Base-by-base conservation (phyloP, 225 moss, liverwort and hornwort species). In the Pseudoscleropodium purum region DNA sequence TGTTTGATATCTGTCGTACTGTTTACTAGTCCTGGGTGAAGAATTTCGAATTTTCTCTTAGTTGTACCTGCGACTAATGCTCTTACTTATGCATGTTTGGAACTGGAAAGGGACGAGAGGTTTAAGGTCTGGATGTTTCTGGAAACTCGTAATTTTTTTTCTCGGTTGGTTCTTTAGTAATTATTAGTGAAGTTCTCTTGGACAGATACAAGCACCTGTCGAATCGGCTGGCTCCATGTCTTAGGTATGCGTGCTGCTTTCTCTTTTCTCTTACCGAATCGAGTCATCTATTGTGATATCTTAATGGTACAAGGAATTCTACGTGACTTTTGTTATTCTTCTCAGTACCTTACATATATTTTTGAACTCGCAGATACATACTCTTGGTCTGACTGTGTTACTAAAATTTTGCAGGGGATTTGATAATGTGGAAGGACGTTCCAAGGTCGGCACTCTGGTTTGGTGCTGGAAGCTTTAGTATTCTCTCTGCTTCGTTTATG, bases 371-470 rank as follows among this genome's bases (percentile, higher is more conserved):
- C 14, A 37, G 51, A 34, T 69, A 18, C 30, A 37, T 39, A 27
- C 19, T 26, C 57, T 68, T 86, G 52, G 60, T 75, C 54, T 59
- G 59, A 89, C 57, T 87, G 61, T 37, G 31, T 36, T 29, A 65
- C 29, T 79, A n/a, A 43, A 67, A 52, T 11, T 63, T 73, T 84
- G 90, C 94, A 99, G 99, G 93, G 83, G 99, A 99, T 90, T 81
- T 99, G 54, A 94, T 99, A 68, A 96, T 97, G 99, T 99, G 99
- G 99, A 95, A 87, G 91, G 94, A 99, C 86, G 90, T 99, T 79
- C 97, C 99, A 72, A 94, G 96, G 85, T 96, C 99, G 56, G 92
- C 97, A 70, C 92, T 99, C 39, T 94, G 95, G 85, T 99, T 97
- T 90, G 99, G 99, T 89, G 96, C 93, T 70, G 99, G 99, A 77